Percentiles rank a stretch among this genome's conserved stretches.
phyloP scores from a whole-genome alignment of 805 yeast species.

The Cyberlindnera mycetangii region DNA sequence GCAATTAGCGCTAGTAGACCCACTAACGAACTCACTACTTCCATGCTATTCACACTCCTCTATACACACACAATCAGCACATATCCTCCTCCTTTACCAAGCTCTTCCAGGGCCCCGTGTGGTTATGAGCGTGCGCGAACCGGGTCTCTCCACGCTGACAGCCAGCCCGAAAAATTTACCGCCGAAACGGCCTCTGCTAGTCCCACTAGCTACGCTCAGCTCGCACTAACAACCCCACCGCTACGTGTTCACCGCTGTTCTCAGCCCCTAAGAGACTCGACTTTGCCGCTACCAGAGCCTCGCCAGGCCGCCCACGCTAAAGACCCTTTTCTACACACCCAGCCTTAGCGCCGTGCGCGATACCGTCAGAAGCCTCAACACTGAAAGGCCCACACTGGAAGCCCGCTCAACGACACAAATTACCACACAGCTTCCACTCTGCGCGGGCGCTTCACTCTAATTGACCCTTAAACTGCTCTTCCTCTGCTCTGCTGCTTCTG shows the following conservation, averaged over 20 bases:
- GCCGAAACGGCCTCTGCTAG: neutral
- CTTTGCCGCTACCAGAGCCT: neutral
- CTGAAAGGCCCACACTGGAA: neutral
- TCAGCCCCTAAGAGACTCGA: no score
- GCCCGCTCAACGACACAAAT: neutral
- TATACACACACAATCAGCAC: no score
- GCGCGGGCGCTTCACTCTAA: neutral
- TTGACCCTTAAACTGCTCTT: neutral
- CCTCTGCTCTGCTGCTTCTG: neutral
- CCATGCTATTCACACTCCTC: no score
- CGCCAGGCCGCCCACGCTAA: neutral
- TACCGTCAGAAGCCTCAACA: neutral
- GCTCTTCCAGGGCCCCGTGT: no score
- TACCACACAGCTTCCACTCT: neutral
- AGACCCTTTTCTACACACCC: neutral
- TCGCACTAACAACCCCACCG: neutral
- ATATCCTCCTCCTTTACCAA: no score
- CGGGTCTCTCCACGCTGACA: neutral
- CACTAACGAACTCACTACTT: no score
- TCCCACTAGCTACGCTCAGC: neutral
- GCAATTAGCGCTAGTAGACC: no score
- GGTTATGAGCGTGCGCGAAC: neutral
- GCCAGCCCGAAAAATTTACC: slow-evolving; percentile 1
- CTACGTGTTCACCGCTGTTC: neutral
- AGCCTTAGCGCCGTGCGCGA: neutral